Evolutionary conservation across 1,139 yeast species (phyloP).

Genomic region (Tardiomyces blankii): DNA sequence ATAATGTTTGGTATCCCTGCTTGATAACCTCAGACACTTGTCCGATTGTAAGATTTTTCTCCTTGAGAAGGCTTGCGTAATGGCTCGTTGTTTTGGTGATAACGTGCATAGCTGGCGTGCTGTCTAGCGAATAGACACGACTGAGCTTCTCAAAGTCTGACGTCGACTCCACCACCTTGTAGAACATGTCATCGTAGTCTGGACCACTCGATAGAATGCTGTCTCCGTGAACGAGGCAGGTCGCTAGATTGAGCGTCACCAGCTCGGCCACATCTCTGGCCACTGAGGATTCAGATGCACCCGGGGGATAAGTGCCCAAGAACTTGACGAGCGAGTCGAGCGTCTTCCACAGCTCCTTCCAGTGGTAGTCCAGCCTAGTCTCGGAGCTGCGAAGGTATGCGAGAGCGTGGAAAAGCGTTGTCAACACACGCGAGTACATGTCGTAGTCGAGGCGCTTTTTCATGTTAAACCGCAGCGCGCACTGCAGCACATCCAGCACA

Average conservation of each 20-base stretch:
- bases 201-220: conserved; percentile 18
- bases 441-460: conserved; percentile 21
- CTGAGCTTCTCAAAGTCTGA: conserved; percentile 14
- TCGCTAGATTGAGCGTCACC: conserved; percentile 18
- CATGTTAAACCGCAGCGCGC: conserved; percentile 24
- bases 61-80: conserved; percentile 13
- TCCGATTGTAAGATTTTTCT: conserved; percentile 5
- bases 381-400: conserved; percentile 14
- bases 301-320: conserved; percentile 14
- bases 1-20: conserved; percentile 19
- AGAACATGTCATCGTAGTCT: conserved; percentile 26
- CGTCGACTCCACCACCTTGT: conserved; percentile 21
- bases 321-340: conserved; percentile 20
- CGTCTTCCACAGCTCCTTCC: conserved; percentile 30
- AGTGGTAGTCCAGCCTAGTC: conserved; percentile 21
- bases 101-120: conserved; percentile 13
- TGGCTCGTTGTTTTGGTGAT: conserved; percentile 18
- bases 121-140: conserved; percentile 7
- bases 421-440: conserved; percentile 21
- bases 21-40: conserved; percentile 18
- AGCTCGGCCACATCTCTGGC: conserved; percentile 15
- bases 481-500: conserved; percentile 23
- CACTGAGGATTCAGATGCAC: conserved; percentile 2
- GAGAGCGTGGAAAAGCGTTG: conserved; percentile 17
- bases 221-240: conserved; percentile 25